Conservation (phyloP, 2,329 filamentous ascomycete genomes). For the Ilyonectria mors-panacis region DNA sequence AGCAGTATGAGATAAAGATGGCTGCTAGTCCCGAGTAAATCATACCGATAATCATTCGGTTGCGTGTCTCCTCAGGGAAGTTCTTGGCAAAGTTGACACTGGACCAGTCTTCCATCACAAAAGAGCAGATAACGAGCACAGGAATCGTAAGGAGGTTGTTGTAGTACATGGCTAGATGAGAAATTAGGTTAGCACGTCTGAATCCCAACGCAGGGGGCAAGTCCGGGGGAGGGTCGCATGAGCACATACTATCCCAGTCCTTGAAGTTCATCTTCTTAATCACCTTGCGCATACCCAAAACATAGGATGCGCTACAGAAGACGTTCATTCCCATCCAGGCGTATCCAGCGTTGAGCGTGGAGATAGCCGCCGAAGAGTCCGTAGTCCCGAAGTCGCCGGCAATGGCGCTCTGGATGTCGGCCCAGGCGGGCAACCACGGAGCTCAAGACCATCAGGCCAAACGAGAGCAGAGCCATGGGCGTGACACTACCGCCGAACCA, state of each 20-base stretch:
- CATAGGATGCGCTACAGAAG: slow-evolving; percentile 90
- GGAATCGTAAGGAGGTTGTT: slow-evolving; percentile 99
- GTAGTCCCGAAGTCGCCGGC: slow-evolving; percentile 69
- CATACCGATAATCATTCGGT: slow-evolving; percentile 88
- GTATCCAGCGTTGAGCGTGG: slow-evolving; percentile 94
- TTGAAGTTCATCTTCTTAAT: slow-evolving; percentile 99
- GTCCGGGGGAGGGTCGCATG: neutral
- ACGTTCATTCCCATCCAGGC: slow-evolving; percentile 99
- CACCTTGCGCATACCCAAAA: slow-evolving; percentile 95
- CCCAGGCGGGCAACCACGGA: slow-evolving; percentile 95
- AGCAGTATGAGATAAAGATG: slow-evolving; percentile 99
- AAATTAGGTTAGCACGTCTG: slow-evolving; percentile 48
- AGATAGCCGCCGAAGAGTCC: slow-evolving; percentile 82
- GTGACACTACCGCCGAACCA: slow-evolving; percentile 98
- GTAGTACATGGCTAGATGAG: slow-evolving; percentile 93
- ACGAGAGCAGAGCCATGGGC: slow-evolving; percentile 89
- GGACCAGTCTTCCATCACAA: slow-evolving; percentile 94
- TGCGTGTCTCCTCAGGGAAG: slow-evolving; percentile 88
- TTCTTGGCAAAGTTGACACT: slow-evolving; percentile 85
- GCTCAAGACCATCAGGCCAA: slow-evolving; percentile 96
- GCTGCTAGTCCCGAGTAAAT: slow-evolving; percentile 92
- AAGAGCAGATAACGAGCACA: slow-evolving; percentile 85
- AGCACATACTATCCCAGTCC: slow-evolving; percentile 93
- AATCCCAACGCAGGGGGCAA: slow-evolving; percentile 4
- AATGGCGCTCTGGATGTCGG: slow-evolving; percentile 91